These are phyloP conservation scores for Pseudoscleropodium purum DNA, from an alignment of 225 moss, liverwort and hornwort genomes.

Conservation along the genomic window DNA sequence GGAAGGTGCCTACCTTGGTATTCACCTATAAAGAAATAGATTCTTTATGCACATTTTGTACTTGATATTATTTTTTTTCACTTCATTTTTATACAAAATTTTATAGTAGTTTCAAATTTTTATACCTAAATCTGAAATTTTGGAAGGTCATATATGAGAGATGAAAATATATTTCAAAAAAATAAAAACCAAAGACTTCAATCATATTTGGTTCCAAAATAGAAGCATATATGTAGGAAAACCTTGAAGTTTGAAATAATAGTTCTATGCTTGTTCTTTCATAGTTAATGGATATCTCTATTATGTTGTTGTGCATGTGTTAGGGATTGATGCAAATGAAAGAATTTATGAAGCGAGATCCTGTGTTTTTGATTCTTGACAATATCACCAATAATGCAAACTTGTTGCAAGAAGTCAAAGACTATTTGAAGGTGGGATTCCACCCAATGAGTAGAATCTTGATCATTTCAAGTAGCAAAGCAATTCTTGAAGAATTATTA, in stretches of 20 bases:
- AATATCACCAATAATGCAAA: not conserved
- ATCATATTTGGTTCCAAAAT: not conserved
- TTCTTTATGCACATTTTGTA: no score
- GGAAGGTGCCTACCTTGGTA: fast-evolving
- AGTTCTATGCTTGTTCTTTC: no score
- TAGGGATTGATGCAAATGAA: not conserved
- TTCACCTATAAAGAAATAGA: no score
- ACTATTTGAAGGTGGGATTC: not conserved
- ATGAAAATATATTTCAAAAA: no score
- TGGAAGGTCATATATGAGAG: no score
- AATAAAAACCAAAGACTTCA: no score
- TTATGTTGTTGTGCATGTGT: not conserved
- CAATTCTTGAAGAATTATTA: not conserved
- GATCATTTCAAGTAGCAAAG: not conserved
- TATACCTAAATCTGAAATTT: no score
- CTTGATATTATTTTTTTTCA: no score
- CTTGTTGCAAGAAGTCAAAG: not conserved
- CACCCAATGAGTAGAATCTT: not conserved
- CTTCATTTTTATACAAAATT: not conserved
- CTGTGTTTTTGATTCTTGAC: not conserved
- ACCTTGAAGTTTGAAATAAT: not conserved
- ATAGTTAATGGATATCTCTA: not conserved
- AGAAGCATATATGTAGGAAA: not conserved
- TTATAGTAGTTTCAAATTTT: not conserved
- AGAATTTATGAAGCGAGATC: not conserved